These are phyloP conservation scores for Fraxinus quadrangulata DNA, from an alignment of 257 asterid genomes.

Conservation along the genomic window DNA sequence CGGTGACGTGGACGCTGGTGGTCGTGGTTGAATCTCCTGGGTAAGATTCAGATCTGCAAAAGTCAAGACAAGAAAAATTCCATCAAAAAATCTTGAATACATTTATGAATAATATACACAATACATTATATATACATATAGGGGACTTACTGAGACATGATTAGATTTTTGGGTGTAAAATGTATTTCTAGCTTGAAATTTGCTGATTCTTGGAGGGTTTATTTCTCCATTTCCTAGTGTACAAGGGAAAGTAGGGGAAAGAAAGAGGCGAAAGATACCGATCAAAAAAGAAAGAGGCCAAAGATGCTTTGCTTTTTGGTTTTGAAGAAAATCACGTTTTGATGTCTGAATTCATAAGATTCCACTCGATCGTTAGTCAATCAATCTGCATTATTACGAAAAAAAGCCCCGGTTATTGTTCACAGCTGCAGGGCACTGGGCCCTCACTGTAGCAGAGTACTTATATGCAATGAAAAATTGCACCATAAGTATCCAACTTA, in stretches of 20 bases:
- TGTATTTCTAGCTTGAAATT: conserved; percentile 16
- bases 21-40: conserved; percentile 51
- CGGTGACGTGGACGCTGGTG: conserved; percentile 82
- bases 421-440: too few species aligned
- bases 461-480: background rate
- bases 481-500: background rate
- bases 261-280: background rate
- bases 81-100: background rate
- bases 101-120: background rate
- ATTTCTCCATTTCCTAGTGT: conserved; percentile 21
- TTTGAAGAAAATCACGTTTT: background rate
- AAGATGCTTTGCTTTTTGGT: conserved; percentile 23
- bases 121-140: background rate
- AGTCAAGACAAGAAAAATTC: background rate
- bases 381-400: too few species aligned
- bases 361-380: too few species aligned
- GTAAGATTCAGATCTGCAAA: conserved; percentile 40
- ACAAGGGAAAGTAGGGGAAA: conserved; percentile 19
- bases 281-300: too few species aligned
- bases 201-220: conserved; percentile 5
- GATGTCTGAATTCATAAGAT: background rate
- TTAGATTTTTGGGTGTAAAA: conserved; percentile 2
- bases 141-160: conserved; percentile 39
- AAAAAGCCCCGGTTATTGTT: too few species aligned
- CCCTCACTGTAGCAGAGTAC: too few species aligned